These are phyloP conservation scores for Hamigera avellanea DNA, from an alignment of 495 filamentous ascomycete genomes.

Conservation along the genomic window DNA sequence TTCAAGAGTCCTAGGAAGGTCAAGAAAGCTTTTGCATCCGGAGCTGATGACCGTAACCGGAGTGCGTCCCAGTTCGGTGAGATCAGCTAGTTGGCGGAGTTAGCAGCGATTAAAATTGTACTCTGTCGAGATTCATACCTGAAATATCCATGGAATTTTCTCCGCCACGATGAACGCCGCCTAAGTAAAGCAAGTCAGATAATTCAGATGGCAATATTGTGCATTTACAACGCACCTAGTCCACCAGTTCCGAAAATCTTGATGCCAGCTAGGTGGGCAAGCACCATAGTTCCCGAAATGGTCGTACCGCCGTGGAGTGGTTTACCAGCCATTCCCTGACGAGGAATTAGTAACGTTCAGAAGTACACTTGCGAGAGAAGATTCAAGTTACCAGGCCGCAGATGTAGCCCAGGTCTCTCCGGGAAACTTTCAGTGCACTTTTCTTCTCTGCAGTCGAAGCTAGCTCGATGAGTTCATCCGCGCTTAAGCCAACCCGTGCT, in stretches of 20 bases:
- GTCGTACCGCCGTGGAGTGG: constrained; percentile 82
- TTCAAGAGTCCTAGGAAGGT: constrained; percentile 83
- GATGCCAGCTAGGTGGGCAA: constrained; percentile 81
- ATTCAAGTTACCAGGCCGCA: constrained; percentile 54
- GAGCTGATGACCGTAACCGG: constrained; percentile 78
- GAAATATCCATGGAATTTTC: constrained; percentile 85
- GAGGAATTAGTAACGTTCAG: not conserved
- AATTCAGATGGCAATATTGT: not conserved
- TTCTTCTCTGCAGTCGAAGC: constrained; percentile 50
- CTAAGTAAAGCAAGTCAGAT: constrained; percentile 35
- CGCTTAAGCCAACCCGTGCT: constrained; percentile 63
- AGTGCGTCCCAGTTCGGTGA: constrained; percentile 90
- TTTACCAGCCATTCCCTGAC: constrained; percentile 49
- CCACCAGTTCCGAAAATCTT: constrained; percentile 82
- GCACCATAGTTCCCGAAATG: constrained; percentile 81
- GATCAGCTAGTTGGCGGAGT: constrained; percentile 49
- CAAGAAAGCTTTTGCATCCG: constrained; percentile 92
- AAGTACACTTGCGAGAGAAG: too few species aligned
- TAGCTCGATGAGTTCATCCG: constrained; percentile 59
- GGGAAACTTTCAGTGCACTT: constrained; percentile 65
- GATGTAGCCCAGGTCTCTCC: constrained; percentile 73
- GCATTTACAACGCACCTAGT: constrained; percentile 19
- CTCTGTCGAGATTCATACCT: constrained; percentile 14
- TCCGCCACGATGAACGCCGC: constrained; percentile 87
- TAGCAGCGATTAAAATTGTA: not conserved